Conservation (phyloP, 169 alveolate genomes). For the Miamiensis avidus region DNA sequence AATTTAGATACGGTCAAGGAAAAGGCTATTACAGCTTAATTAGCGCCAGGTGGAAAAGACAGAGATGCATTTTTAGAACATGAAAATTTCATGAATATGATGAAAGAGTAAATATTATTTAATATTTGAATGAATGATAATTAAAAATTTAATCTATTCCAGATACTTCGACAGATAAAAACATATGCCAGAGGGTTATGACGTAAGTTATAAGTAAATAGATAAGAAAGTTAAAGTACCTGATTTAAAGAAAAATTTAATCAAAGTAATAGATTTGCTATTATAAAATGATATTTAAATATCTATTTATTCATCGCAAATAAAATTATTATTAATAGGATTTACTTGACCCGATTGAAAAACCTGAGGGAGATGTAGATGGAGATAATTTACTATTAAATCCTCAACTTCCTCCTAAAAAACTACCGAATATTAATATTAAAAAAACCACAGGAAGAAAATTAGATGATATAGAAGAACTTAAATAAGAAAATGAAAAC, state of each 20-base stretch:
- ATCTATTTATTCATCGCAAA: neutral
- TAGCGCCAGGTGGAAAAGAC: slow-evolving; percentile 23
- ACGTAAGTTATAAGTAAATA: slow-evolving; percentile 23
- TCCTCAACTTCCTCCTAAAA: slow-evolving; percentile 10
- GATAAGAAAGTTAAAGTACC: slow-evolving; percentile 21
- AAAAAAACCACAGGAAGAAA: slow-evolving; percentile 11
- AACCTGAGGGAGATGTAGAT: slow-evolving; percentile 45
- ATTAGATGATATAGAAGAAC: neutral
- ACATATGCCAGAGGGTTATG: slow-evolving; percentile 42
- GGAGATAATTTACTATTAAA: slow-evolving; percentile 46
- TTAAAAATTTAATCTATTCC: neutral
- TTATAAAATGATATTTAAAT: no score
- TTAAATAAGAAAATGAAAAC: neutral
- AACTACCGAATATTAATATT: slow-evolving; percentile 35
- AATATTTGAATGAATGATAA: no score
- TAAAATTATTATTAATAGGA: neutral
- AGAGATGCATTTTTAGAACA: slow-evolving; percentile 40
- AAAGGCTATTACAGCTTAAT: slow-evolving; percentile 24
- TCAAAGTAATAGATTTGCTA: slow-evolving; percentile 6
- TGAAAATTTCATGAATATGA: slow-evolving; percentile 43
- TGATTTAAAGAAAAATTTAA: slow-evolving; percentile 23
- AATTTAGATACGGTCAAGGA: slow-evolving; percentile 41
- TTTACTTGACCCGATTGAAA: slow-evolving; percentile 20
- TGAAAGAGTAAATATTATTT: neutral
- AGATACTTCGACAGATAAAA: slow-evolving; percentile 27